Evolutionary conservation across 257 asterid genomes (phyloP), one percentile per base, ranked within the genome.

Genomic region (Solanum gracilifrons): DNA sequence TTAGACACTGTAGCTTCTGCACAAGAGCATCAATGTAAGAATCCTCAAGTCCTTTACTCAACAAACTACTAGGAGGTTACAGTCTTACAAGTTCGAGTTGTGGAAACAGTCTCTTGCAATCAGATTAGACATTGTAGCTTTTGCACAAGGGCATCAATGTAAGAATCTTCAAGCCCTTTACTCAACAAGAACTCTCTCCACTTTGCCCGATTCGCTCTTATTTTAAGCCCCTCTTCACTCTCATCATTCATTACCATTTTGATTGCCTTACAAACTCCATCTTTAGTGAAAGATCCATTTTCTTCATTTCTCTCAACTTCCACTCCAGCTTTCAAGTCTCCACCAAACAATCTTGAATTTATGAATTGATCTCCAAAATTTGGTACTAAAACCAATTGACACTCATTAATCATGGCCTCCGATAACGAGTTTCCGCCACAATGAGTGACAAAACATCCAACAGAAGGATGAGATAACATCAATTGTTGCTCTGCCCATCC

Each of bases 401-500:
- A 88, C 25, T 87, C 86, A 43, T 29, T 87, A 33, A 88, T 88
- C 87, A 89, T 25, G 0, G 82, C 91, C 85, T 89, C 92, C 4
- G 88, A 83, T 32, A 91, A 55, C 2, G 92, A 91, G 18, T 90
- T 90, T 1, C 88, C 85, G 0, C 92, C 91, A 29, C 92, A 90
- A 35, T 90, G 92, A 7, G 91, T 87, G 4, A 90, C 91, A 71
- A 90, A 90, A 43, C 90, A 88, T 16, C 92, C 92, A 64, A 91
- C 88, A 5, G 89, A 89, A 13, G 88, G 85, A 35, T 91, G 93
- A 1, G 64, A 68, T 16, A 89, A 74, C 31, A 91, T 88, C 88
- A 88, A 69, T 13, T 91, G 91, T 37, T 91, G 93, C 31, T 88
- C 91, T 60, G 87, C 90, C 92, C 92, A 91, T 20, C 89, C 89